Evolutionary conservation across 2,329 filamentous ascomycete species (phyloP), one percentile per base, ranked within the genome.

Genomic region (Sodiomyces alkalinus): DNA sequence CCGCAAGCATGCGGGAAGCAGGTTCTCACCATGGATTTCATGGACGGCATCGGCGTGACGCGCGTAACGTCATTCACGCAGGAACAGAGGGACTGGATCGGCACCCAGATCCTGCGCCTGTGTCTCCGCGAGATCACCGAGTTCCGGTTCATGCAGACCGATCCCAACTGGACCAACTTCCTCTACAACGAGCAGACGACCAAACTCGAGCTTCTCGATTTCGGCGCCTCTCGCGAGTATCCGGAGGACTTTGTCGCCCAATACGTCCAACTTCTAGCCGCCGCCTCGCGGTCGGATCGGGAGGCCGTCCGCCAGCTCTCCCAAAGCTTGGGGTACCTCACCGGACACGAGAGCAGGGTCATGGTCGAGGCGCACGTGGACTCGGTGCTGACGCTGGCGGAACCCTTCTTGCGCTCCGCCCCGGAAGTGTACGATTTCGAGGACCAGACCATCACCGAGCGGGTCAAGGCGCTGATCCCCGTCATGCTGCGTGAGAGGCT

Each of bases 121-220:
- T 96, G 85, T 48, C 67, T 96, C 21, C 77, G 86, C 33, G 90
- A 96, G 56, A 87, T 96, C 41, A 77, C 77, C 38, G 83, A 93
- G 53, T 96, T 94, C 68, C 75, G 67, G 35, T 96, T 92, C 59
- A 98, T 98, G 90, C 90, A 98, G 57, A 98, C 90, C 5, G 90
- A 98, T 48, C 90, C 90, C 22, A 98, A 98, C 61, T 98, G 90
- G 90, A 96, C 87, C 19, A 98, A 98, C 54, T 98, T 98, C 52
- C 64, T 96, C 13, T 98, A 83, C 62, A 90, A 96, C 43, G 60
- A 73, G 1, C 42, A 59, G 13, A 72, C 65, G 4, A 60, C 73
- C 42, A 79, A 74, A 45, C 74, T 98, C 10, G 86, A 93, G 52
- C 69, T 98, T 1, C 74, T 98, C 29, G 92, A 98, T 54, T 98